phyloP scores from a whole-genome alignment of 805 yeast genomes.

The Barnettozyma pratensis region DNA sequence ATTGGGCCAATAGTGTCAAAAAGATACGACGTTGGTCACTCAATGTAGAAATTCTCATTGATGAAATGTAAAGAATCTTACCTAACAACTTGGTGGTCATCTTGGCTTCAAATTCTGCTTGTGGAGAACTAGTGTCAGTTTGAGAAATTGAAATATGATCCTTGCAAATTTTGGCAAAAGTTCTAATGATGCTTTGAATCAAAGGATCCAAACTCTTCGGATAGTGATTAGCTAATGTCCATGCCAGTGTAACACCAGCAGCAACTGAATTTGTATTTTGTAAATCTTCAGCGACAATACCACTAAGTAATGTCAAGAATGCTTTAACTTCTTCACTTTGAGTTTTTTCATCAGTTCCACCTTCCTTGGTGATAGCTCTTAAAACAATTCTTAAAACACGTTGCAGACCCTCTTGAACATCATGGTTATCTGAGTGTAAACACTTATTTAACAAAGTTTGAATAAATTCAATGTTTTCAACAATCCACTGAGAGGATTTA shows the following conservation, averaged over 20 bases:
- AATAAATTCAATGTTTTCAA: slow-evolving; percentile 61
- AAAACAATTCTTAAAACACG: slow-evolving; percentile 67
- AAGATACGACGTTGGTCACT: slow-evolving; percentile 94
- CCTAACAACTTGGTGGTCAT: slow-evolving; percentile 74
- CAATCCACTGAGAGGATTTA: slow-evolving; percentile 74
- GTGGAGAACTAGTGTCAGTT: slow-evolving; percentile 30
- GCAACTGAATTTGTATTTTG: slow-evolving; percentile 69
- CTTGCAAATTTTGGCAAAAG: slow-evolving; percentile 82
- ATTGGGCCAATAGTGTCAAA: slow-evolving; percentile 77
- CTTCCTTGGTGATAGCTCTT: slow-evolving; percentile 52
- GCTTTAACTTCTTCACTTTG: slow-evolving; percentile 57
- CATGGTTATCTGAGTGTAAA: slow-evolving; percentile 76
- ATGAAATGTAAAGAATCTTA: slow-evolving; percentile 69
- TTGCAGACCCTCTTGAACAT: slow-evolving; percentile 79
- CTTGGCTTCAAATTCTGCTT: slow-evolving; percentile 65
- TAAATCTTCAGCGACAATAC: slow-evolving; percentile 76
- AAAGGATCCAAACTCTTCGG: slow-evolving; percentile 73
- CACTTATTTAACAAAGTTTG: slow-evolving; percentile 76
- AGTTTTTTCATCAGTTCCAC: slow-evolving; percentile 42
- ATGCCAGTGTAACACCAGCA: slow-evolving; percentile 79
- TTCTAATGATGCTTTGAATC: slow-evolving; percentile 74
- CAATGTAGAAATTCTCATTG: slow-evolving; percentile 75
- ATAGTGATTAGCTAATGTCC: slow-evolving; percentile 72
- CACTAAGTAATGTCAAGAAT: slow-evolving; percentile 55
- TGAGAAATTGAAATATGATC: slow-evolving; percentile 67